A percentile compares a stretch with the other conserved stretches of the same genome.
Evolutionary conservation across 371 early-diverging fungal species (phyloP).

Genomic region (Conidiobolus incongruus): DNA sequence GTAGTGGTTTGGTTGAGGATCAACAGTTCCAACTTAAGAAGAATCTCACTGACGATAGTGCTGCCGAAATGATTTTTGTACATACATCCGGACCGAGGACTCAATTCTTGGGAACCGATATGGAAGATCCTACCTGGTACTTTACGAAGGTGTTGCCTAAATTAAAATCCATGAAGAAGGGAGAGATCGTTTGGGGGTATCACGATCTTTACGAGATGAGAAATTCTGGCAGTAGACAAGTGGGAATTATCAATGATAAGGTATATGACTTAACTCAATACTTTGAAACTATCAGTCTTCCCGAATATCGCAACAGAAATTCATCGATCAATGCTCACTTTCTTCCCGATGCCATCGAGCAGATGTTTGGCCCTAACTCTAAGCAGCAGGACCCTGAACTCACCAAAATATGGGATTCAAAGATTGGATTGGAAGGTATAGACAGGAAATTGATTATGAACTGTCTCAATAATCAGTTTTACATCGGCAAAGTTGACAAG

Average conservation of each 20-base stretch:
- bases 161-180: slow-evolving; percentile 26
- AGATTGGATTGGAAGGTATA: slow-evolving; percentile 10
- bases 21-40: slow-evolving; percentile 3
- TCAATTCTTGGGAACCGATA: not conserved
- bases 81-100: not conserved
- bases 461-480: slow-evolving; percentile 70
- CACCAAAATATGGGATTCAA: slow-evolving; percentile 25
- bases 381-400: slow-evolving; percentile 15
- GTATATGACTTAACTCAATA: slow-evolving; percentile 58
- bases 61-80: slow-evolving; percentile 10
- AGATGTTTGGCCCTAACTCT: not conserved
- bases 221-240: slow-evolving; percentile 20
- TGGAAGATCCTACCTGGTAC: slow-evolving; percentile 6
- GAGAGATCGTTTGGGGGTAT: slow-evolving; percentile 25
- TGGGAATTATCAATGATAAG: slow-evolving; percentile 39
- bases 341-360: not conserved
- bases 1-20: slow-evolving; percentile 20
- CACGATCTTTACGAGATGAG: slow-evolving; percentile 18
- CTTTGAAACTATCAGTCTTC: slow-evolving; percentile 10
- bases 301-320: not conserved
- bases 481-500: slow-evolving; percentile 69
- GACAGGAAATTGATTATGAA: slow-evolving; percentile 9
- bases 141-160: slow-evolving; percentile 9
- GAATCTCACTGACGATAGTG: slow-evolving; percentile 8
- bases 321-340: not conserved